A percentile compares a stretch with the other conserved stretches of the same genome.
phyloP scores from a whole-genome alignment of 2,329 filamentous ascomycete species.

The Botrytis hyacinthi region DNA sequence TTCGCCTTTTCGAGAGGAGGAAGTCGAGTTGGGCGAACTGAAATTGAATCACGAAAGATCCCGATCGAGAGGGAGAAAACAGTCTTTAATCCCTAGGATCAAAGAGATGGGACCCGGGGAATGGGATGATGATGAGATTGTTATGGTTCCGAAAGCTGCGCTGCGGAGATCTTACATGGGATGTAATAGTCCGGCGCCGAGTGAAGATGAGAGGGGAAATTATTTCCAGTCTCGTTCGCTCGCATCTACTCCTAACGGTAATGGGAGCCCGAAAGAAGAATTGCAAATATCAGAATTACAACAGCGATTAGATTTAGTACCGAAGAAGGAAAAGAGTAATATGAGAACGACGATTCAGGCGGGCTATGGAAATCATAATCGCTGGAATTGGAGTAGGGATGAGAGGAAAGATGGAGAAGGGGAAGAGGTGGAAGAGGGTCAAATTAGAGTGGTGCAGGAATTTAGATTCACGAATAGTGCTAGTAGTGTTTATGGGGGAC shows the following conservation, averaged over 20 bases:
- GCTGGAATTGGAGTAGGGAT: conserved; percentile 1
- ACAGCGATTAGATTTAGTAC: conserved; percentile 1
- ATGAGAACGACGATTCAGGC: conserved; percentile 10
- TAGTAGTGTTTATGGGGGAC: neutral
- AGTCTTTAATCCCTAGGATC: neutral
- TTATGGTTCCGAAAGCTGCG: conserved; percentile 18
- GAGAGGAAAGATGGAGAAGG: neutral
- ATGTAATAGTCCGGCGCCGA: neutral
- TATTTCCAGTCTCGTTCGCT: neutral
- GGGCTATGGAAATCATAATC: neutral
- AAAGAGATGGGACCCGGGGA: neutral
- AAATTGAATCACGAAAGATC: neutral
- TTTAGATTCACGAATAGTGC: conserved; percentile 10
- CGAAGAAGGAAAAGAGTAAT: conserved; percentile 13
- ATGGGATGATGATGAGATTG: conserved; percentile 10
- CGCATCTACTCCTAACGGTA: neutral
- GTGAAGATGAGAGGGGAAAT: neutral
- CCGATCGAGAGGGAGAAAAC: neutral
- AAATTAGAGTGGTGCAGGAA: conserved; percentile 13
- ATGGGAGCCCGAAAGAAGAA: neutral
- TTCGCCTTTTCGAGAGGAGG: neutral
- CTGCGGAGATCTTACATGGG: neutral
- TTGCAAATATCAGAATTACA: neutral
- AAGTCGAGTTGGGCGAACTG: neutral
- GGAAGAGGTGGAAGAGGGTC: conserved; percentile 1